A percentile compares a stretch with the other conserved stretches of the same genome.
These are phyloP conservation scores for Salix udensis DNA, from an alignment of 345 rosid species.

Conservation along the genomic window DNA sequence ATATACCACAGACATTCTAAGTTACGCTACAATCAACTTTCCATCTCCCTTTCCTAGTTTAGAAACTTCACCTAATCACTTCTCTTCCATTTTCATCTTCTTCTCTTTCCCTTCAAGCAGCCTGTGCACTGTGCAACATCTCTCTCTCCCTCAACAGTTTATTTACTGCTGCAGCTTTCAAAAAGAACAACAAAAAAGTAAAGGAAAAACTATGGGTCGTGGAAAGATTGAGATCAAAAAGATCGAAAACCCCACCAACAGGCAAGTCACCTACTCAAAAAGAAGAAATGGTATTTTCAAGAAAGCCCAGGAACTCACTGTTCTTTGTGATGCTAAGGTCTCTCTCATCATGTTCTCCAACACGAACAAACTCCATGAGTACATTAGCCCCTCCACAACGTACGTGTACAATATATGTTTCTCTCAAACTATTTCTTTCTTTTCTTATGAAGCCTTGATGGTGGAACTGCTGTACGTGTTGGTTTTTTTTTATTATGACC, in stretches of 20 bases:
- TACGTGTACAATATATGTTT: constrained; percentile 10
- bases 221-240: constrained; percentile 63
- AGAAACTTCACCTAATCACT: constrained; percentile 12
- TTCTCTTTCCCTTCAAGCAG: constrained; percentile 2
- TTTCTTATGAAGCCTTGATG: constrained; percentile 1
- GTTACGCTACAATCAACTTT: constrained; percentile 35
- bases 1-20: constrained; percentile 8
- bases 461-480: background rate
- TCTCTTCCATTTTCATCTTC: background rate
- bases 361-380: constrained; percentile 46
- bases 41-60: constrained; percentile 7
- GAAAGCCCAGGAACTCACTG: constrained; percentile 63
- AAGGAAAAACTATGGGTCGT: constrained; percentile 39
- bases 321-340: constrained; percentile 67
- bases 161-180: background rate
- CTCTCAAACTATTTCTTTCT: background rate
- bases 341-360: constrained; percentile 55
- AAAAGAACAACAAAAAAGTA: background rate
- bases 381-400: constrained; percentile 45
- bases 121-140: background rate
- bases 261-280: constrained; percentile 67
- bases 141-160: background rate
- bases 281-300: constrained; percentile 55
- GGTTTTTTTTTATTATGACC: background rate
- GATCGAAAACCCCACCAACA: constrained; percentile 57